phyloP scores from a whole-genome alignment of 495 filamentous ascomycete genomes.

The Neurospora cerealis region DNA sequence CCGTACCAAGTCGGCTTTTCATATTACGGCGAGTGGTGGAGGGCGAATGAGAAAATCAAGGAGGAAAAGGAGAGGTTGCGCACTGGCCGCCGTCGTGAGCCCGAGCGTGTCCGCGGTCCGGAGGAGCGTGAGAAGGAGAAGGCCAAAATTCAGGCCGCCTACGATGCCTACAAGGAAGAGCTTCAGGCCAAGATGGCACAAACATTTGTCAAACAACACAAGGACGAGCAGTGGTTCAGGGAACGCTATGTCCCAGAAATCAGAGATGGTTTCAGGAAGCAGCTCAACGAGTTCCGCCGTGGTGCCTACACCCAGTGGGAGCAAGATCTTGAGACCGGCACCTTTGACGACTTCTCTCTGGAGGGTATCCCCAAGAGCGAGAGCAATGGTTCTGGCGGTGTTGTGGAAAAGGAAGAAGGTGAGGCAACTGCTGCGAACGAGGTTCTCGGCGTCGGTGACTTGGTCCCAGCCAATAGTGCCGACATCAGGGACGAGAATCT shows the following conservation, averaged over 20 bases:
- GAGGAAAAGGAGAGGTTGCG: conserved; percentile 75
- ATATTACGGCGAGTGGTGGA: conserved; percentile 96
- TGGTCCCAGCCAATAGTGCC: conserved; percentile 68
- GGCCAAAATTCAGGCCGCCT: conserved; percentile 80
- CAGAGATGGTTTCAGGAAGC: conserved; percentile 53
- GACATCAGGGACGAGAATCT: conserved; percentile 77
- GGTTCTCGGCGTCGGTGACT: conserved; percentile 81
- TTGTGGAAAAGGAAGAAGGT: conserved; percentile 90
- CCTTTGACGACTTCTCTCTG: conserved; percentile 88
- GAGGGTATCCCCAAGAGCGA: conserved; percentile 94
- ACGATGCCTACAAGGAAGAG: conserved; percentile 90
- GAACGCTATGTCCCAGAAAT: conserved; percentile 86
- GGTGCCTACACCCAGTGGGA: conserved; percentile 75
- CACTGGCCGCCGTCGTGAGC: conserved; percentile 61
- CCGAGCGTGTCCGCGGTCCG: conserved; percentile 60
- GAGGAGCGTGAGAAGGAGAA: conserved; percentile 87
- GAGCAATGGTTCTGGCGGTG: conserved; percentile 74
- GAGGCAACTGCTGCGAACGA: conserved; percentile 84
- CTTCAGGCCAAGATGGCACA: conserved; percentile 84
- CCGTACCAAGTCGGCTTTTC: conserved; percentile 94
- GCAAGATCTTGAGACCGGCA: conserved; percentile 64
- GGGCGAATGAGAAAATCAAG: conserved; percentile 71
- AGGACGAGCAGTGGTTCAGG: conserved; percentile 93
- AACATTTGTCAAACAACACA: conserved; percentile 80
- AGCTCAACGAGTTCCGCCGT: conserved; percentile 65